Evolutionary conservation across 2,329 filamentous ascomycete species (phyloP).

Genomic region (Paecilomyces dactylethromorphus): DNA sequence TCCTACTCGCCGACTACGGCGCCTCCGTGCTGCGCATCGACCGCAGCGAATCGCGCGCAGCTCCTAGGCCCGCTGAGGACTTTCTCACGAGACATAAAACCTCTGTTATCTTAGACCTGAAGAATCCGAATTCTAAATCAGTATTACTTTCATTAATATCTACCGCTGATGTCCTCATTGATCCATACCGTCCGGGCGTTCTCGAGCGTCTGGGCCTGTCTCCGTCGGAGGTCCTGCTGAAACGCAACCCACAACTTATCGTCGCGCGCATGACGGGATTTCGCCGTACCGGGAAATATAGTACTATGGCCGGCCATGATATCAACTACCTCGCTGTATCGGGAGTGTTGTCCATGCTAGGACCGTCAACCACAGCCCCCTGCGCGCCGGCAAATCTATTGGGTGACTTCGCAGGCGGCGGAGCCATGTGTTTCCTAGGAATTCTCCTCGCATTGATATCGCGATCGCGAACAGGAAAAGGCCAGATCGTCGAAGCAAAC

Average conservation of each 20-base stretch:
- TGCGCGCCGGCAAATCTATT: constrained; percentile 77
- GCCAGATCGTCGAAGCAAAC: constrained; percentile 89
- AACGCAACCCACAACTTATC: constrained; percentile 67
- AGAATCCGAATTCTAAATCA: constrained; percentile 55
- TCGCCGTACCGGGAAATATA: constrained; percentile 77
- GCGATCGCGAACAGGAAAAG: constrained; percentile 57
- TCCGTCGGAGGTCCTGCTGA: constrained; percentile 58
- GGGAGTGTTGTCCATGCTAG: constrained; percentile 71
- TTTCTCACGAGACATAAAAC: constrained; percentile 73
- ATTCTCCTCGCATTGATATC: constrained; percentile 72
- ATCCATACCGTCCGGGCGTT: constrained; percentile 87
- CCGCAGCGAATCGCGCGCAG: constrained; percentile 40
- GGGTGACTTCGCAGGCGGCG: constrained; percentile 87
- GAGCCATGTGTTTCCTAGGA: constrained; percentile 72
- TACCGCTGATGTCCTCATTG: constrained; percentile 72
- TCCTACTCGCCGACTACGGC: constrained; percentile 84
- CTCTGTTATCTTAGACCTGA: constrained; percentile 75
- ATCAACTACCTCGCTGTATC: constrained; percentile 94
- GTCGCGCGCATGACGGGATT: constrained; percentile 83
- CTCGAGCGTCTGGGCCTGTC: constrained; percentile 77
- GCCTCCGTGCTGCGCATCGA: constrained; percentile 85
- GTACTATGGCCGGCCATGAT: constrained; percentile 85
- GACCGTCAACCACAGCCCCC: constrained; percentile 61
- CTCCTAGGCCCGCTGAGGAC: constrained; percentile 51
- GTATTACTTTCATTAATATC: constrained; percentile 61